Base-by-base conservation (phyloP, 2,329 filamentous ascomycete genomes). In the Fusarium praegraminearum region DNA sequence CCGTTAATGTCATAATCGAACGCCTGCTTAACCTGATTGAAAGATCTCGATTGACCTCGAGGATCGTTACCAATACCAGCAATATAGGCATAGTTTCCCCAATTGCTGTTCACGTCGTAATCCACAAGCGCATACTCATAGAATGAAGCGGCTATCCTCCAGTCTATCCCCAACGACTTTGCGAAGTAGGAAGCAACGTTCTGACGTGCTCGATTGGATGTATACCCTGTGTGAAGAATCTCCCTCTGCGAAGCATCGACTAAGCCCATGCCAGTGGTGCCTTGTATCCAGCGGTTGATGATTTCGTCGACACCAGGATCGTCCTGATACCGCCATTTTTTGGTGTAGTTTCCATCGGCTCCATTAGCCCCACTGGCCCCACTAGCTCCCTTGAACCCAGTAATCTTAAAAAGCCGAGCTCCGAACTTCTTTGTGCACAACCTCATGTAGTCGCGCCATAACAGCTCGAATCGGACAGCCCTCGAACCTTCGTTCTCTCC, bases 361-460 rank as follows among this genome's bases (percentile, higher is more conserved):
- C 10, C 28, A 1, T 1, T 30, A 11, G 10, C 28, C 3, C 10
- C 28, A 28, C 7, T 28, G 2, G 26, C 26, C 7, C 26, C 26
- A 30, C 28, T 30, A 12, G 81, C 79, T 18, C 86, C 85, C 28
- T 73, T 67, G 70, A 93, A 93, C 0, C 93, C 92, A 7, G 85
- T 83, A 3, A 90, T 78, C 15, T 82, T 80, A 76, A 93, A 95
- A 6, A 95, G 84, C 24, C 86, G 86, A 18, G 78, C 75, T 1
- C 87, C 86, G 66, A 92, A 93, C 73, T 94, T 94, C 33, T 85
- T 84, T 8, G 88, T 90, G 75, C 90, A 93, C 0, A 95, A 84
- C 1, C 91, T 85, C 90, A 95, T 93, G 74, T 94, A 95, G 73
- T 95, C 93, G 41, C 92, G 83, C 92, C 91, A 93, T 0, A 95